Evolutionary conservation across 352 stramenopile genomes (phyloP), one percentile per base, ranked within the genome.

Genomic region (Globisporangium orthogonon): DNA sequence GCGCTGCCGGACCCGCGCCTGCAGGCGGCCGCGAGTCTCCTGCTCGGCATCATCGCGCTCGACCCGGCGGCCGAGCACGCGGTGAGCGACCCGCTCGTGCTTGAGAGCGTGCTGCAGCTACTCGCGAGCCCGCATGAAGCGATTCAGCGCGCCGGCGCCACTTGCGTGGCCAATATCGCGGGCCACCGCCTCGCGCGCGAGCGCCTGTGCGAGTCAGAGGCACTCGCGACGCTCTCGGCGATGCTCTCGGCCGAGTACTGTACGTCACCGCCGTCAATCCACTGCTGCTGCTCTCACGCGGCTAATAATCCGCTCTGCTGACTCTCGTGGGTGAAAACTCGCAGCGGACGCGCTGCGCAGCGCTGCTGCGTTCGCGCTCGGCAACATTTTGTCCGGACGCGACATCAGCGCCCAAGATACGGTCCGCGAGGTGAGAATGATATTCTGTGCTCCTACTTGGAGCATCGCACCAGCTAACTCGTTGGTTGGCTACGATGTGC

Each of bases 11-110:
- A 91, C 18, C 74, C 76, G 40, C 70, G 76, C 49, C 73, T 91
- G 10, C 76, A 87, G 57, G 73, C 73, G 2, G 81, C 81, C 4
- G 74, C 81, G 15, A 86, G 74, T 35, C 65, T 91, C 35, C 70
- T 58, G 49, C 66, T 91, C 28, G 81, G 81, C 54, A 87, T 87
- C 50, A 37, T 91, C 50, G 81, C 81, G 43, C 68, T 88, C 7
- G 76, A 83, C 4, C 54, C 69, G 0, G 60, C 60, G 40, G 61
- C 67, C 5, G 63, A 62, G 33, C 50, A 58, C 2, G 56, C 60
- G 7, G 52, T 88, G 28, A 68, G 70, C 41, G 74, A 67, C 30
- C 31, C 58, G 15, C 23, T 56, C 9, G 69, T 91, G 23, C 63
- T 87, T 3, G 60, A 68, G 2, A 71, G 68, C 30, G 66, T 74